A percentile compares a stretch with the other conserved stretches of the same genome.
Evolutionary conservation across 306 rosid genomes (phyloP).

Genomic region (Glycine tomentella): DNA sequence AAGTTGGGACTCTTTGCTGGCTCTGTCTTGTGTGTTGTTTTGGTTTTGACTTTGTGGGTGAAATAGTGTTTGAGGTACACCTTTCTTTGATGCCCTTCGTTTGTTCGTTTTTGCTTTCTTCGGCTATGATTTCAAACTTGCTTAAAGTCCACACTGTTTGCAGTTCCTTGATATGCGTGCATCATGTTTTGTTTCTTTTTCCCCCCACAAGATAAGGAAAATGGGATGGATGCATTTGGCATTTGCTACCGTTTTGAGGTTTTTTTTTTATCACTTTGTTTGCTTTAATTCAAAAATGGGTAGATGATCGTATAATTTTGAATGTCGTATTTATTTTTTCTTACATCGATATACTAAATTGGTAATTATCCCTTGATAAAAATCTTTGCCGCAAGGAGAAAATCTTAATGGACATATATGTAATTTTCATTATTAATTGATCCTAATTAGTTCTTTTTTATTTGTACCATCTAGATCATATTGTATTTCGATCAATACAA

Average conservation of each 20-base stretch:
- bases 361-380: neutral
- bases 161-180: slow-evolving; percentile 45
- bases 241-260: slow-evolving; percentile 35
- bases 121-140: slow-evolving; percentile 40
- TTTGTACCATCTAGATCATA: too few relatives aligned
- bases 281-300: slow-evolving; percentile 48
- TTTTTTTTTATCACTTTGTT: slow-evolving; percentile 21
- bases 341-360: neutral
- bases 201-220: slow-evolving; percentile 5
- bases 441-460: too few relatives aligned
- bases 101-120: slow-evolving; percentile 10
- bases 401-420: neutral
- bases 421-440: too few relatives aligned
- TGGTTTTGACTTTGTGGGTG: slow-evolving; percentile 50
- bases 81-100: slow-evolving; percentile 16
- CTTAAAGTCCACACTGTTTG: slow-evolving; percentile 45
- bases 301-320: neutral
- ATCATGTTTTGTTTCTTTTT: slow-evolving; percentile 21
- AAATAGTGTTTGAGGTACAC: neutral
- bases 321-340: neutral
- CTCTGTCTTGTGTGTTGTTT: slow-evolving; percentile 8
- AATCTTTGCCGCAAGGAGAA: neutral
- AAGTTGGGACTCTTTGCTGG: slow-evolving; percentile 1
- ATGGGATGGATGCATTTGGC: neutral
- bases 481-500: too few relatives aligned